These are phyloP conservation scores for Protomyces inouyei DNA, from an alignment of 1,139 yeast genomes.

Conservation along the genomic window DNA sequence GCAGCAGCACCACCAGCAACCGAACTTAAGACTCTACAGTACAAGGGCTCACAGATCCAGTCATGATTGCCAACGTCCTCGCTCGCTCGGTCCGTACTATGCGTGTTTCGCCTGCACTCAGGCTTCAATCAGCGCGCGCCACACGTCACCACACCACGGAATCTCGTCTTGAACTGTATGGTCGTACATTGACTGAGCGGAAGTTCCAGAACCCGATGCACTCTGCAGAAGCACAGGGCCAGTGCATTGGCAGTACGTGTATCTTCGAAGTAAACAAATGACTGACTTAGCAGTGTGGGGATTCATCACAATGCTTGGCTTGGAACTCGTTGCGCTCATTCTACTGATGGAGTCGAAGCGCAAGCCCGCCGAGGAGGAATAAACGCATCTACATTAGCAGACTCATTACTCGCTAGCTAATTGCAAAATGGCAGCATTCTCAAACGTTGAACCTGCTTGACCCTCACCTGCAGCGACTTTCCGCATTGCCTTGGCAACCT, in stretches of 20 bases:
- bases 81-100: background rate
- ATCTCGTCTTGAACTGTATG: background rate
- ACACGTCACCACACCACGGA: background rate
- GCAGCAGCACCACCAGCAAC: background rate
- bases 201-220: background rate
- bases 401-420: background rate
- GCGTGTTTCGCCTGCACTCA: background rate
- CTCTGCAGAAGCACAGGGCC: background rate
- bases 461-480: conserved; percentile 7
- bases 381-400: background rate
- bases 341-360: background rate
- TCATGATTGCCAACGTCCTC: background rate
- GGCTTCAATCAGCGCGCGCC: background rate
- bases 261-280: background rate
- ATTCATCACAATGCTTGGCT: background rate
- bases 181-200: background rate
- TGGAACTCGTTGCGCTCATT: background rate
- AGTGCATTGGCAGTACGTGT: background rate
- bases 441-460: background rate
- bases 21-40: background rate
- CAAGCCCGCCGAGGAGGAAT: background rate
- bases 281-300: background rate
- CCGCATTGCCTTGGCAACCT: conserved; percentile 18
- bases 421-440: background rate
- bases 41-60: background rate